Evolutionary conservation across 2,329 filamentous ascomycete genomes (phyloP).

Genomic region (Pseudogymnoascus sp.): DNA sequence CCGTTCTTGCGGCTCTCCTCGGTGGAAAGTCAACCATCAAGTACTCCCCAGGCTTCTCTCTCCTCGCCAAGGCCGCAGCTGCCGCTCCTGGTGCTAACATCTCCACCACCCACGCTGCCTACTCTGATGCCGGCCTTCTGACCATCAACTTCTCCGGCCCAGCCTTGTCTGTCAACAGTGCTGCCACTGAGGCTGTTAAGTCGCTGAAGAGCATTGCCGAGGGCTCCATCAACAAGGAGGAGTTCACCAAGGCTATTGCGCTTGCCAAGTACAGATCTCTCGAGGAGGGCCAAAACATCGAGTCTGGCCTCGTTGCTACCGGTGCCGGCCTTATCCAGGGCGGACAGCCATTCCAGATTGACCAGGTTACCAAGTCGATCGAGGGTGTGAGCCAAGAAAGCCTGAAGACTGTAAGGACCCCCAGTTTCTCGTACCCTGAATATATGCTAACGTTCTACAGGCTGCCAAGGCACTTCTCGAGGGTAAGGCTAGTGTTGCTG

Average conservation of each 20-base stretch:
- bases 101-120: constrained; percentile 69
- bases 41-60: constrained; percentile 88
- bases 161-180: constrained; percentile 63
- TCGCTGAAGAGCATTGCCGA: constrained; percentile 72
- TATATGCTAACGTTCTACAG: constrained; percentile 41
- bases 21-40: constrained; percentile 89
- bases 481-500: constrained; percentile 78
- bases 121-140: constrained; percentile 91
- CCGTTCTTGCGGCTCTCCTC: constrained; percentile 80
- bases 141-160: constrained; percentile 72
- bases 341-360: constrained; percentile 75
- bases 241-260: constrained; percentile 83
- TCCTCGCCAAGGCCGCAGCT: constrained; percentile 72
- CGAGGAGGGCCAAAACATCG: constrained; percentile 69
- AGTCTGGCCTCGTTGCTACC: constrained; percentile 71
- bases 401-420: constrained; percentile 68
- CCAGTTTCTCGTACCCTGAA: constrained; percentile 1
- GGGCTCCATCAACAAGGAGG: constrained; percentile 71
- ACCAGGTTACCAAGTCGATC: constrained; percentile 68
- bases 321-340: constrained; percentile 77
- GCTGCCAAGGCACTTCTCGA: constrained; percentile 81
- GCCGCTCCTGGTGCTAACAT: constrained; percentile 58
- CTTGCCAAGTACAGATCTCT: constrained; percentile 89
- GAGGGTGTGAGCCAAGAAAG: constrained; percentile 76
- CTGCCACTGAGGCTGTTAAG: constrained; percentile 69